These are phyloP conservation scores for Boletus coccyginus DNA, from an alignment of 768 basidiomycete genomes.

Conservation along the genomic window DNA sequence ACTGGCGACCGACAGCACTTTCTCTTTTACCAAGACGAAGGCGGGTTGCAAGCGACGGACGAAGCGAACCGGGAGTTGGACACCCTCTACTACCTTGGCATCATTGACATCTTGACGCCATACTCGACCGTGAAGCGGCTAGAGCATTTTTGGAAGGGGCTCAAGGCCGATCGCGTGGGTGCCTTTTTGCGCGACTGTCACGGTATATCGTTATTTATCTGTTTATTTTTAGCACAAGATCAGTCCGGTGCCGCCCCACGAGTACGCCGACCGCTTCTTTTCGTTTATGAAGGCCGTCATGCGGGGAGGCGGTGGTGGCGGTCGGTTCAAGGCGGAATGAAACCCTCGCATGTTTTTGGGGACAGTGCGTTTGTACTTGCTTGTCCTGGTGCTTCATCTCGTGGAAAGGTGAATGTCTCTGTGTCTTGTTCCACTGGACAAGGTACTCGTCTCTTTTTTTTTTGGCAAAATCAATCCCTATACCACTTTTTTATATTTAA, in stretches of 20 bases:
- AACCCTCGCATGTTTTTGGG: neutral
- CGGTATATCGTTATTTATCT: neutral
- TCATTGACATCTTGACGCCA: conserved; percentile 97
- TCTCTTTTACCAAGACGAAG: conserved; percentile 96
- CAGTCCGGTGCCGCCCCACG: conserved; percentile 83
- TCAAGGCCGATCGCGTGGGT: conserved; percentile 83
- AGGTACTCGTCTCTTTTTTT: neutral
- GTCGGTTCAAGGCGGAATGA: conserved; percentile 46
- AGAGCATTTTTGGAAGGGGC: conserved; percentile 92
- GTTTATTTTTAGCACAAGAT: conserved; percentile 74
- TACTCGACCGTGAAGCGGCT: conserved; percentile 73
- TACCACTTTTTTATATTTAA: conserved; percentile 11
- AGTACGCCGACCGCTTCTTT: conserved; percentile 90
- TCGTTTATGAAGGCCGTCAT: conserved; percentile 82
- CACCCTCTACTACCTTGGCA: conserved; percentile 88
- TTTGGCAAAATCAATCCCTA: conserved; percentile 14
- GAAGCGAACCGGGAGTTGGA: conserved; percentile 73
- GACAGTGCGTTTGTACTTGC: neutral
- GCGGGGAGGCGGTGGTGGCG: conserved; percentile 72
- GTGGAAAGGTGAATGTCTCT: neutral
- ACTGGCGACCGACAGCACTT: conserved; percentile 62
- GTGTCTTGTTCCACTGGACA: conserved; percentile 4
- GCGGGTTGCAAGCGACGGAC: conserved; percentile 87
- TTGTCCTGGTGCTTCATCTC: conserved; percentile 14
- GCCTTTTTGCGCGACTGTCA: too few relatives aligned